Conservation (phyloP, 768 basidiomycete species). For the Mycena filopes region DNA sequence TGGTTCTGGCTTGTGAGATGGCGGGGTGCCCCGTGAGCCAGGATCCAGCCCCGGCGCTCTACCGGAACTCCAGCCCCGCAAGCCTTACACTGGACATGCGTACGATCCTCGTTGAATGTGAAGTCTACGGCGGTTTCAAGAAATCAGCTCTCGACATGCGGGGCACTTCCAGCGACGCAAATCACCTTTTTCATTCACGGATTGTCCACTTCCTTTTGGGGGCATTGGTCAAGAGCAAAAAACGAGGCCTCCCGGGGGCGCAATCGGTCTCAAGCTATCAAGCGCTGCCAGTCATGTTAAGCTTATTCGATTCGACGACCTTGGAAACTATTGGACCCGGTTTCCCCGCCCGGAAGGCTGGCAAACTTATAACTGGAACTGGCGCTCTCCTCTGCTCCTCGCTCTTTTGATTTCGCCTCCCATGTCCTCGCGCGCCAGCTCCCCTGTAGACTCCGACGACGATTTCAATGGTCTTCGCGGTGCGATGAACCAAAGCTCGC, state of each 20-base stretch:
- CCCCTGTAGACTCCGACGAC: neutral
- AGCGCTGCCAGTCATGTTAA: neutral
- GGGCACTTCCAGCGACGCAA: neutral
- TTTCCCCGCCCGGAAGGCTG: neutral
- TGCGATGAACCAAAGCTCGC: neutral
- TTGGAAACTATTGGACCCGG: neutral
- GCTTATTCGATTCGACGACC: neutral
- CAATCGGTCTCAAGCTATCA: neutral
- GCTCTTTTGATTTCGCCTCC: too few relatives aligned
- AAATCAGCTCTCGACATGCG: too few relatives aligned
- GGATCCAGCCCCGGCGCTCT: neutral
- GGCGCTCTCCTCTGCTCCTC: neutral
- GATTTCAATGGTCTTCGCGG: neutral
- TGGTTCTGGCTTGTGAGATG: neutral
- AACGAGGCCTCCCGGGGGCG: neutral
- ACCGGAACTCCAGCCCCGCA: neutral
- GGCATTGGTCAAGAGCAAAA: slow-evolving; percentile 6
- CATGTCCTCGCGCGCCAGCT: neutral
- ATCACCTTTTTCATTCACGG: neutral
- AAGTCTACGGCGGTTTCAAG: neutral
- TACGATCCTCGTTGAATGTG: neutral
- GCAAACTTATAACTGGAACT: neutral
- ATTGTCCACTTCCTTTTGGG: neutral
- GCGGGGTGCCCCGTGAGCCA: neutral
- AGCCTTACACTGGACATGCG: neutral